phyloP scores from a whole-genome alignment of 352 stramenopile genomes.

The Achlya hypogyna region DNA sequence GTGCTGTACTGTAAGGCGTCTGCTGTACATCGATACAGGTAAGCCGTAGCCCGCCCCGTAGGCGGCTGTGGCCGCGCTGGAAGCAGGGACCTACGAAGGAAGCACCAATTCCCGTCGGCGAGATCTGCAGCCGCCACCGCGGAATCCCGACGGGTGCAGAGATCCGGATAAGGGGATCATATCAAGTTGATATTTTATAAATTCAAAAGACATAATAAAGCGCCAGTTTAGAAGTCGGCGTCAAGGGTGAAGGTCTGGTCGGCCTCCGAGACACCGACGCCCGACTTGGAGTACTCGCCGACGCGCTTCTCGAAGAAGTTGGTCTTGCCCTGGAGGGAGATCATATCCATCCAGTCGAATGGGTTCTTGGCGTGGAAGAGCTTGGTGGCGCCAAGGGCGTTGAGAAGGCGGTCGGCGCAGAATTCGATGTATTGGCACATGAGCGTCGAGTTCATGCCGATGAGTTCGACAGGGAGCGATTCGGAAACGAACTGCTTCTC shows the following conservation, averaged over 20 bases:
- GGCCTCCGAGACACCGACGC: conserved; percentile 84
- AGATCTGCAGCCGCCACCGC: no score
- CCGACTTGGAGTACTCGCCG: conserved; percentile 97
- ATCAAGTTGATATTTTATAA: not conserved
- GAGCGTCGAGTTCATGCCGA: conserved; percentile 97
- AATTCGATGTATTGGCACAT: conserved; percentile 99
- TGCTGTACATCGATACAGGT: no score
- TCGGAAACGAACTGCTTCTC: conserved; percentile 98
- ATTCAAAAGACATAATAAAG: not conserved
- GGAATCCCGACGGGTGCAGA: no score
- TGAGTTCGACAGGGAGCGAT: conserved; percentile 96
- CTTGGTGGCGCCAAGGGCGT: conserved; percentile 87
- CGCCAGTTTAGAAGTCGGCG: conserved; percentile 82
- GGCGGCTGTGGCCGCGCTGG: no score
- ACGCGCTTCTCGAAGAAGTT: conserved; percentile 99
- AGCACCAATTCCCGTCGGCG: no score
- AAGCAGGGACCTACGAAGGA: no score
- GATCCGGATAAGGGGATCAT: no score
- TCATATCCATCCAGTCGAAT: conserved; percentile 99
- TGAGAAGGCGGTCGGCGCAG: conserved; percentile 92
- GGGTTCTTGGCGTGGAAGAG: conserved; percentile 93
- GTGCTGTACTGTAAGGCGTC: no score
- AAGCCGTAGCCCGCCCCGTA: no score
- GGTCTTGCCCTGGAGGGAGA: conserved; percentile 97
- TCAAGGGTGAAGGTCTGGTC: conserved; percentile 91